phyloP scores from a whole-genome alignment of 495 filamentous ascomycete species.

The Penicillium daleae region DNA sequence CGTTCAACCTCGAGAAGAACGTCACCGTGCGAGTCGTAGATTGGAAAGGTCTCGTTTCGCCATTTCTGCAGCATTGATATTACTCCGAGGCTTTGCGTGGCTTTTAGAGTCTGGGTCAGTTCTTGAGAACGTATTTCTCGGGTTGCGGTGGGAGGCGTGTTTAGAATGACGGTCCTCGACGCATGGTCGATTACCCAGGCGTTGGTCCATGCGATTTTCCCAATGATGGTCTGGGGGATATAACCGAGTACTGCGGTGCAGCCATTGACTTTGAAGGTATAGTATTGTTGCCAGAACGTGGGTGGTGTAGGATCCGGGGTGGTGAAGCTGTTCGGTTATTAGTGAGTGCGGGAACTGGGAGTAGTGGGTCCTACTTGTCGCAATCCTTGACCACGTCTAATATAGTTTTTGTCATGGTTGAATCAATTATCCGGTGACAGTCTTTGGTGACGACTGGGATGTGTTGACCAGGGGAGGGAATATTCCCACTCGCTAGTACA shows the following conservation, averaged over 20 bases:
- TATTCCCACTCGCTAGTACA: no score
- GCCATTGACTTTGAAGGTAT: not conserved
- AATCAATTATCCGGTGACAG: not conserved
- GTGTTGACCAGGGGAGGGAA: no score
- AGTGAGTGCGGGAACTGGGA: not conserved
- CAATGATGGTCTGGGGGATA: not conserved
- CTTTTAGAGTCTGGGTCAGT: not conserved
- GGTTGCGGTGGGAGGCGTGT: not conserved
- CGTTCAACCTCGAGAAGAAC: not conserved
- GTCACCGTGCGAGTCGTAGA: not conserved
- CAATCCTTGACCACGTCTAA: slow-evolving; percentile 5
- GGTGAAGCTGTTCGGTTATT: not conserved
- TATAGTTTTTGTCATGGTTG: not conserved
- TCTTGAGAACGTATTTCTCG: not conserved
- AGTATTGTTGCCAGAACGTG: not conserved
- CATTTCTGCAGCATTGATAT: not conserved
- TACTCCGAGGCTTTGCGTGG: not conserved
- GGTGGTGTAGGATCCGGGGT: not conserved
- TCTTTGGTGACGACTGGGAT: not conserved
- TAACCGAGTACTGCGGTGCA: not conserved
- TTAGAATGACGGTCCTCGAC: not conserved
- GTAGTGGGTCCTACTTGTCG: not conserved
- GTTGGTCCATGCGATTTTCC: not conserved
- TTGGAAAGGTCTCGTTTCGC: not conserved
- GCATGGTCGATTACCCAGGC: not conserved